phyloP scores from a whole-genome alignment of 345 rosid species.

The Eucalyptus sideroxylon region DNA sequence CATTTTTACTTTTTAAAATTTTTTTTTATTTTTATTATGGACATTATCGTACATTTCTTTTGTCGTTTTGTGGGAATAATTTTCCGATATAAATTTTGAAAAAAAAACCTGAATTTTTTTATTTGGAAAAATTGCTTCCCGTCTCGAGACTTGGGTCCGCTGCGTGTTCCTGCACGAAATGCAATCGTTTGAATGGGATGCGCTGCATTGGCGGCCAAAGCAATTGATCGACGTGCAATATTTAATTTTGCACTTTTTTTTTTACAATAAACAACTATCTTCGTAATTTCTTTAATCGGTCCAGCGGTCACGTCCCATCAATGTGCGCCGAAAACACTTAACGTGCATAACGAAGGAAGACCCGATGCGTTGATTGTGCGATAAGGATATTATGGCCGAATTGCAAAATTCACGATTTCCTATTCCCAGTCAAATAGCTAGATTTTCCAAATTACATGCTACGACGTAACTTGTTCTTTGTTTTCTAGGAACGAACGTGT shows the following conservation, averaged over 20 bases:
- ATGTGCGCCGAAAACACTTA: background rate
- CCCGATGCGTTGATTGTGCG: too few species aligned
- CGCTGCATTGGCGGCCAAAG: background rate
- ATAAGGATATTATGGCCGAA: background rate
- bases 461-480: background rate
- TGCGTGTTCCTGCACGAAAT: background rate
- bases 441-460: background rate
- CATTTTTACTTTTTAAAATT: background rate
- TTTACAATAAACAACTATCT: background rate
- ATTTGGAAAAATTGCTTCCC: background rate
- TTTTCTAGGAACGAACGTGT: background rate
- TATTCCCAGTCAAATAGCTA: background rate
- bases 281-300: background rate
- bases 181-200: background rate
- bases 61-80: background rate
- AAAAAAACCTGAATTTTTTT: background rate
- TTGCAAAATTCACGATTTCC: background rate
- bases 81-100: background rate
- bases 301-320: background rate
- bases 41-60: too few species aligned
- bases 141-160: background rate
- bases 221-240: background rate
- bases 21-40: background rate
- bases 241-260: background rate
- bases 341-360: background rate